A percentile compares a stretch with the other conserved stretches of the same genome.
Conservation (phyloP, 164 flowering plant genomes). For the Nelumbo lutea region DNA sequence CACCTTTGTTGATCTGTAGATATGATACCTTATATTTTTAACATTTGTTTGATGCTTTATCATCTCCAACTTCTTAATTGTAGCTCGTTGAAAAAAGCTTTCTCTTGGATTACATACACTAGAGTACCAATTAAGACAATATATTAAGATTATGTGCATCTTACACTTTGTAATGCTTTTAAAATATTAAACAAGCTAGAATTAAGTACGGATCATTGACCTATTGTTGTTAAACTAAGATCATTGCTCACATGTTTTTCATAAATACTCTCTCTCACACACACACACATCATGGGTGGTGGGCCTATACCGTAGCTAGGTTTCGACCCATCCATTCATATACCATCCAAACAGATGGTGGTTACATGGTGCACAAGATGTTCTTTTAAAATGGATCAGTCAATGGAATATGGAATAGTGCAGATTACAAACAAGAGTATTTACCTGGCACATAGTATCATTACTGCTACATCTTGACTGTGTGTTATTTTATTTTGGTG, state of each 20-base stretch:
- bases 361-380: too few relatives aligned
- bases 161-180: neutral
- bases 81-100: neutral
- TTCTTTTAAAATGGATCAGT: too few relatives aligned
- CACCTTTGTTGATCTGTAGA: neutral
- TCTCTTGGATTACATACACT: neutral
- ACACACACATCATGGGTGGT: too few relatives aligned
- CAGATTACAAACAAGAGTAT: too few relatives aligned
- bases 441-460: too few relatives aligned
- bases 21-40: neutral
- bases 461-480: too few relatives aligned
- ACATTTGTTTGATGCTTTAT: neutral
- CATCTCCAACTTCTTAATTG: neutral
- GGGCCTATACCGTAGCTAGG: too few relatives aligned
- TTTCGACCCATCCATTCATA: too few relatives aligned
- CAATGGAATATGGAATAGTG: too few relatives aligned
- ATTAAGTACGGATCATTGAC: conserved; percentile 12
- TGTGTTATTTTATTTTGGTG: too few relatives aligned
- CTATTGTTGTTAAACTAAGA: neutral
- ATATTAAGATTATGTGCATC: neutral
- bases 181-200: neutral
- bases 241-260: neutral
- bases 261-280: too few relatives aligned
- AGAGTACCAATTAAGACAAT: neutral
- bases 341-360: too few relatives aligned